Base-by-base conservation (phyloP, 805 yeast genomes). In the Ogataea saltuana region DNA sequence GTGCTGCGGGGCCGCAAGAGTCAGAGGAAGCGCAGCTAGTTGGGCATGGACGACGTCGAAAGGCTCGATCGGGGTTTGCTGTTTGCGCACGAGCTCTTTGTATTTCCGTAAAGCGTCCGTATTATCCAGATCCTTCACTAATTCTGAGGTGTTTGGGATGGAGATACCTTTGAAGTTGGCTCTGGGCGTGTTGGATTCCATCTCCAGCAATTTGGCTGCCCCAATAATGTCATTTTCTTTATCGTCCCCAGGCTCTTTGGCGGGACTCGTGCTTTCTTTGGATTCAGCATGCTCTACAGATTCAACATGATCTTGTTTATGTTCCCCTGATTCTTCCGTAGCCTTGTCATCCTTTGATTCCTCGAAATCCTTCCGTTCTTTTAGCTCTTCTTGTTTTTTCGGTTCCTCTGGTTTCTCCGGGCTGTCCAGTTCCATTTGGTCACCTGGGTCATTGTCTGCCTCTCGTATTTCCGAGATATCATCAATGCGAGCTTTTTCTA, bases 11-110 rank as follows among this genome's bases (percentile, higher is more conserved):
- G 85, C 81, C 2, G 76, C 70, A 4, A 81, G 58, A 3, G 80
- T 73, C 39, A 82, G 60, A 2, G 87, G 86, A 28, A 82, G 63
- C 1, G 85, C 81, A 0, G 83, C 76, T 30, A 81, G 58, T 54
- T 81, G 85, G 0, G 81, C 80, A 36, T 63, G 59, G 2, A 58
- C 55, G 10, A 63, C 43, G 28, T 53, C 53, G 9, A 53, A 49
- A 2, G 59, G 58, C 15, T 49, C 54, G 9, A 26, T 21, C 10
- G 22, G 28, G 21, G 9, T 18, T 13, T 44, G 45, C 17, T 51
- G 49, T 23, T 51, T 56, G 10, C 52, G 51, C 15, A 61, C 20
- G 3, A 62, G 47, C 17, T 56, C 53, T 30, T 50, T 49, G 39
- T 62, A 62, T 6, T 62, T 62, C 33, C 54, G 50, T n/a, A 59